These are phyloP conservation scores for Colletotrichum godetiae DNA, from an alignment of 2,329 filamentous ascomycete species.

Conservation along the genomic window DNA sequence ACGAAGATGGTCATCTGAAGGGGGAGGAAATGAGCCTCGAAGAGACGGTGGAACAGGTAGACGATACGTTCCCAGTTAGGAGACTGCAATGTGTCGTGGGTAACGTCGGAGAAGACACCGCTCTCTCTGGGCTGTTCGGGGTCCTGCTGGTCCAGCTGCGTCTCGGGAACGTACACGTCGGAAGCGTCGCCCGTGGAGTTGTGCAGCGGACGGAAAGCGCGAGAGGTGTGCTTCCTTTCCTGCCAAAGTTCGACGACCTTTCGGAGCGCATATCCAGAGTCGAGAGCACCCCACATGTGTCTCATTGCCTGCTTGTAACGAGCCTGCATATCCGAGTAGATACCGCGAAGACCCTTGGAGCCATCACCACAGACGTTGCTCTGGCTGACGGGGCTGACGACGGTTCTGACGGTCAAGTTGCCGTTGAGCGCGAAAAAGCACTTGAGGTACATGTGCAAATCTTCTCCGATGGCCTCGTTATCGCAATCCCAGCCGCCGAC, in stretches of 20 bases:
- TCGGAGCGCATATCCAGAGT: constrained; percentile 73
- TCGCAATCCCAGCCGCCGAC: constrained; percentile 80
- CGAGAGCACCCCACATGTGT: constrained; percentile 81
- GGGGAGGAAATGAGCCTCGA: constrained; percentile 79
- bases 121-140: constrained; percentile 56
- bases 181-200: constrained; percentile 57
- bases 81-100: constrained; percentile 60
- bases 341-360: constrained; percentile 62
- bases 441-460: constrained; percentile 83
- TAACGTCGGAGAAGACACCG: constrained; percentile 67
- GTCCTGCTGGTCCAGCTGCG: constrained; percentile 51
- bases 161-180: constrained; percentile 61
- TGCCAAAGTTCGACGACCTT: constrained; percentile 68
- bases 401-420: constrained; percentile 71
- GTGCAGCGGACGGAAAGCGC: constrained; percentile 67
- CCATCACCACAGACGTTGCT: constrained; percentile 75
- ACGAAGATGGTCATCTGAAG: constrained; percentile 75
- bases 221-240: constrained; percentile 66
- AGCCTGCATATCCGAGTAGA: constrained; percentile 68
- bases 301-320: constrained; percentile 79
- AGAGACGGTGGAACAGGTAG: constrained; percentile 74
- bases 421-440: constrained; percentile 81
- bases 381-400: constrained; percentile 78
- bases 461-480: constrained; percentile 78
- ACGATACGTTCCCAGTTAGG: constrained; percentile 67